These are phyloP conservation scores for Floccularia luteovirens DNA, from an alignment of 768 basidiomycete genomes.

Conservation along the genomic window DNA sequence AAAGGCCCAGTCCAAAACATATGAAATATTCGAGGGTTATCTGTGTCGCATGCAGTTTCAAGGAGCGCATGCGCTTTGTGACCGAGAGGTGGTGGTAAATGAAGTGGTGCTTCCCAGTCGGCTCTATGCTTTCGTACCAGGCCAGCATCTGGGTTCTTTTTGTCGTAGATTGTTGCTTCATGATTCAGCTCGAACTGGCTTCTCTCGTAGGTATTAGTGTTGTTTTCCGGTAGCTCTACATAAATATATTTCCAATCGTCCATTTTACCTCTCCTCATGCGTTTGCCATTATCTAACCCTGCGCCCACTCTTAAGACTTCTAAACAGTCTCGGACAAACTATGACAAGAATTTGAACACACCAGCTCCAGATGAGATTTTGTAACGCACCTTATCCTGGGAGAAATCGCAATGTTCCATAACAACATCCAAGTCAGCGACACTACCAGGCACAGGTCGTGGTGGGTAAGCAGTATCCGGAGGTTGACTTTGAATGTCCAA, in stretches of 20 bases:
- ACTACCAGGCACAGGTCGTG: slow-evolving; percentile 77
- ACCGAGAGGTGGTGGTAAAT: slow-evolving; percentile 39
- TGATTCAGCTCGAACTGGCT: slow-evolving; percentile 30
- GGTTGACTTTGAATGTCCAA: slow-evolving; percentile 57
- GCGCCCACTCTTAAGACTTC: slow-evolving; percentile 90
- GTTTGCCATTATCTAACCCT: slow-evolving; percentile 77
- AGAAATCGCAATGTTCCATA: slow-evolving; percentile 92
- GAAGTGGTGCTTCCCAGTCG: slow-evolving; percentile 55
- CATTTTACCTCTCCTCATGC: slow-evolving; percentile 65
- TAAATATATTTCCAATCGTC: slow-evolving; percentile 89
- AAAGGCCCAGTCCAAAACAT: slow-evolving; percentile 99
- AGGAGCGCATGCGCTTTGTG: slow-evolving; percentile 54
- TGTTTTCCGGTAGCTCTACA: slow-evolving; percentile 44
- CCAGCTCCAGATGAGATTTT: neutral
- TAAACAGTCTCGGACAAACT: slow-evolving; percentile 98
- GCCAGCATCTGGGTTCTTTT: slow-evolving; percentile 42
- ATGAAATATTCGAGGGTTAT: slow-evolving; percentile 87
- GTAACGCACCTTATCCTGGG: slow-evolving; percentile 55
- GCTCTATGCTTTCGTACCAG: slow-evolving; percentile 50
- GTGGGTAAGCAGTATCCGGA: slow-evolving; percentile 73
- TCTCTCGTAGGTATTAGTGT: slow-evolving; percentile 15
- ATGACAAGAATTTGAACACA: slow-evolving; percentile 5
- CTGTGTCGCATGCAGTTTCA: slow-evolving; percentile 67
- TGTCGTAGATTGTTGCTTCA: slow-evolving; percentile 13
- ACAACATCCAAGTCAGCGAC: slow-evolving; percentile 85